Base-by-base conservation (phyloP, 179 eudicot species). In the Nepenthes alata region DNA sequence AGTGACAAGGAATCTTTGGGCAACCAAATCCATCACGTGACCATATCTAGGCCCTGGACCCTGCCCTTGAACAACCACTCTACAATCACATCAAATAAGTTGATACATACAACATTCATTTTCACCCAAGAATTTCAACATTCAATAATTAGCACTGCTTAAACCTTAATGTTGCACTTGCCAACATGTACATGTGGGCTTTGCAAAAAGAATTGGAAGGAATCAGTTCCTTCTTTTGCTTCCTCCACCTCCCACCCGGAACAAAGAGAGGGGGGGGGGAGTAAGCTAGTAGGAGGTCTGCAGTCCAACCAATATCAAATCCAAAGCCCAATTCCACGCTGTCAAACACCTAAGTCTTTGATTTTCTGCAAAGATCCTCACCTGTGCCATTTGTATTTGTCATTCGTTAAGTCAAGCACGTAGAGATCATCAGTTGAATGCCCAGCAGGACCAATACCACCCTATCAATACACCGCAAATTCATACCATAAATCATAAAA, bases 21-120 rank as follows among this genome's bases (percentile, higher is more conserved):
- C 86, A 68, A 93, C 97, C 79, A 93, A 75, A 50, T 85, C 98
- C 94, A 90, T 85, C 35, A 83, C 97, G 78, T 93, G 98, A 7
- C 98, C 98, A 64, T 93, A 90, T 68, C 97, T 74, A 14, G 98
- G 98, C 59, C 98, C 98, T 5, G 94, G 91, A 63, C 96, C 98
- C 66, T 74, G 75, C 59, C 97, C 97, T 76, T 90, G 97, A 66
- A 87, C 97, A 51, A 93, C 98, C 70, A 93, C 82, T 74, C 98
- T 93, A 72, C 75, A 67, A 45, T 52, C 69, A 59, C 63, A 62
- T 55, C 75, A 48, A 67, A 55, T 25, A 37, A 12, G 38, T 51
- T 37, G 11, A 59, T 2, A 59, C 2, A n/a, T 35, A 6, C 53
- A 44, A 45, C 2, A 11, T 16, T 39, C 38, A 50, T 6, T 52